phyloP scores from a whole-genome alignment of 257 asterid species.

The Gardenia jasminoides region DNA sequence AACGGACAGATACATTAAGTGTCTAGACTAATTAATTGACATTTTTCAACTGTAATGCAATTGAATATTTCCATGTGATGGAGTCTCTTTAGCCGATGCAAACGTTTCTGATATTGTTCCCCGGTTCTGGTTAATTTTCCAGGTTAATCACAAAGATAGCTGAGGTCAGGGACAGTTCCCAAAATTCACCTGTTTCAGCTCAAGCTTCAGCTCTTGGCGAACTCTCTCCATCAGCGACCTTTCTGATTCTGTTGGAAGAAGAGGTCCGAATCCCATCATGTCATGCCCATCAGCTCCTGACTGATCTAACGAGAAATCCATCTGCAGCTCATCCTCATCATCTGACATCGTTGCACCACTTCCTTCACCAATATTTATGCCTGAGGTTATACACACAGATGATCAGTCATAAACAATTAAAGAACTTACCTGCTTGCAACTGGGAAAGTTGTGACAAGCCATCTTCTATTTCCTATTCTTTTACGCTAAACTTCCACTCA shows the following conservation, averaged over 20 bases:
- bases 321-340: slow-evolving; percentile 76
- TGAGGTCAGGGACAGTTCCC: neutral
- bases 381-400: slow-evolving; percentile 23
- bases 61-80: neutral
- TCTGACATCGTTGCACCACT: slow-evolving; percentile 93
- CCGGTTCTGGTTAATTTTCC: neutral
- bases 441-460: neutral
- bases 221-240: slow-evolving; percentile 94
- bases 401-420: neutral
- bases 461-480: too few species aligned
- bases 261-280: slow-evolving; percentile 85
- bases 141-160: neutral
- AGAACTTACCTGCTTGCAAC: neutral
- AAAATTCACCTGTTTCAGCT: slow-evolving; percentile 77
- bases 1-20: neutral
- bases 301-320: slow-evolving; percentile 79
- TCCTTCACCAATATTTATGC: slow-evolving; percentile 77
- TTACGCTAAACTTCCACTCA: too few species aligned
- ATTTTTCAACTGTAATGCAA: neutral
- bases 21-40: neutral
- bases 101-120: neutral
- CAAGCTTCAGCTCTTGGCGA: slow-evolving; percentile 87
- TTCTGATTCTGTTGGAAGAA: slow-evolving; percentile 95
- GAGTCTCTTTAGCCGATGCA: neutral
- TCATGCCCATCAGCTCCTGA: slow-evolving; percentile 68